A percentile compares a stretch with the other conserved stretches of the same genome.
Conservation (phyloP, 352 stramenopile genomes). For the Pythium rhizo-oryzae region DNA sequence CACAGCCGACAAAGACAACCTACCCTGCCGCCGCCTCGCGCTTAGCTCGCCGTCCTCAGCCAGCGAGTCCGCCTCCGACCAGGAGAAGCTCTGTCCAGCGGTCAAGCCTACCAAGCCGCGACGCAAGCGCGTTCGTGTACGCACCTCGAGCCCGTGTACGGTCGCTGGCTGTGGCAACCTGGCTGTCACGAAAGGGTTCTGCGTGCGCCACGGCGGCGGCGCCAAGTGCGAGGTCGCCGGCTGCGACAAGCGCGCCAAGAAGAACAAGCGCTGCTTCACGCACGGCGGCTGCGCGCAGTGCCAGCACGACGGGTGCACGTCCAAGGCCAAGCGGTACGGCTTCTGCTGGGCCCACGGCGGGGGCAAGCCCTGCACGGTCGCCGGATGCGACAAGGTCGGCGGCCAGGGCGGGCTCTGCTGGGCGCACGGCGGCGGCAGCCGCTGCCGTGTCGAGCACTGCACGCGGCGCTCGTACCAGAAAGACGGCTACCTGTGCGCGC, state of each 20-base stretch:
- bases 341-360: constrained; percentile 28
- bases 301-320: constrained; percentile 15
- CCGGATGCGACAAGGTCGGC: too few species aligned
- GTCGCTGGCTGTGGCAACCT: constrained; percentile 4
- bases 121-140: constrained; percentile 14
- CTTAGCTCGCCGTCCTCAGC: background rate
- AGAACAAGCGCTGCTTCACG: constrained; percentile 17
- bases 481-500: constrained; percentile 13
- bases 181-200: constrained; percentile 30
- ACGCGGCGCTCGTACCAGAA: constrained; percentile 44
- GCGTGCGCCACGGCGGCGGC: constrained; percentile 42
- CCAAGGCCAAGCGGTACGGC: constrained; percentile 27
- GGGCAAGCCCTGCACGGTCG: too few species aligned
- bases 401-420: too few species aligned
- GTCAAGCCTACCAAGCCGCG: background rate
- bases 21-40: background rate
- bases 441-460: constrained; percentile 51
- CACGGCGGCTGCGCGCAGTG: constrained; percentile 27
- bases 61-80: constrained; percentile 1
- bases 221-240: constrained; percentile 13
- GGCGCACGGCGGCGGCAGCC: too few species aligned
- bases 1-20: background rate
- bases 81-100: background rate
- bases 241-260: constrained; percentile 22
- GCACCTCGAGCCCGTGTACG: background rate